phyloP scores from a whole-genome alignment of 345 rosid species.

The Cardiospermum halicacabum region DNA sequence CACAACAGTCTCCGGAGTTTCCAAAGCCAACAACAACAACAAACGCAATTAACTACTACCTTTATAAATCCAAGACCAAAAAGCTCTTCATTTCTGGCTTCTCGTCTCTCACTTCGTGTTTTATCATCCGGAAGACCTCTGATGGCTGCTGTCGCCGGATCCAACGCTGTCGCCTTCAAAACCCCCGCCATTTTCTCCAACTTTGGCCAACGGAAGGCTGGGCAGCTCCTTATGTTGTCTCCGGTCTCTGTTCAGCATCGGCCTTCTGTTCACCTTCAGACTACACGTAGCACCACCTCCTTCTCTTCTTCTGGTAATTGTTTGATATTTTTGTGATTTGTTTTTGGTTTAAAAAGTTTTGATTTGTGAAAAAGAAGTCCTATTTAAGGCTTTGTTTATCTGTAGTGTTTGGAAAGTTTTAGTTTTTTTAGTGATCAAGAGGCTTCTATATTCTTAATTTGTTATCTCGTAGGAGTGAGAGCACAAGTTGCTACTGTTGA shows the following conservation, averaged over 20 bases:
- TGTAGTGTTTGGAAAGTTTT: background rate
- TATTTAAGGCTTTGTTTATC: background rate
- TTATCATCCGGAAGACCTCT: constrained; percentile 24
- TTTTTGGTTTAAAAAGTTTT: background rate
- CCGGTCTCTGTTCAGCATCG: constrained; percentile 32
- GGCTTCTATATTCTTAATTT: no score
- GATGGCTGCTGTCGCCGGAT: constrained; percentile 61
- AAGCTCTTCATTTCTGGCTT: constrained; percentile 46
- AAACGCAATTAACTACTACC: background rate
- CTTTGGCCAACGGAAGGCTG: constrained; percentile 29
- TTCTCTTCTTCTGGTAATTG: constrained; percentile 51
- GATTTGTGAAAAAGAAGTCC: background rate
- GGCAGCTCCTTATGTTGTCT: constrained; percentile 44
- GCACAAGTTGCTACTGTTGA: constrained; percentile 69
- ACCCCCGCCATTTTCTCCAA: constrained; percentile 28
- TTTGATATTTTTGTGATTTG: background rate
- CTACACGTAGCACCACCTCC: constrained; percentile 36
- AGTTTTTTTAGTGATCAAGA: no score
- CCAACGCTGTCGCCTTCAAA: constrained; percentile 47
- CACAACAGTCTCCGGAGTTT: constrained; percentile 23
- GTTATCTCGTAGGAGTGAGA: constrained; percentile 38
- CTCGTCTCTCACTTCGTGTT: constrained; percentile 25
- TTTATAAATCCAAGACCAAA: background rate
- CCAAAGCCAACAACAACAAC: constrained; percentile 29
- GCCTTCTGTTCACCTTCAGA: constrained; percentile 35